A percentile compares a stretch with the other conserved stretches of the same genome.
These are phyloP conservation scores for Rhodotorula graminis DNA, from an alignment of 768 basidiomycete genomes.

Conservation along the genomic window DNA sequence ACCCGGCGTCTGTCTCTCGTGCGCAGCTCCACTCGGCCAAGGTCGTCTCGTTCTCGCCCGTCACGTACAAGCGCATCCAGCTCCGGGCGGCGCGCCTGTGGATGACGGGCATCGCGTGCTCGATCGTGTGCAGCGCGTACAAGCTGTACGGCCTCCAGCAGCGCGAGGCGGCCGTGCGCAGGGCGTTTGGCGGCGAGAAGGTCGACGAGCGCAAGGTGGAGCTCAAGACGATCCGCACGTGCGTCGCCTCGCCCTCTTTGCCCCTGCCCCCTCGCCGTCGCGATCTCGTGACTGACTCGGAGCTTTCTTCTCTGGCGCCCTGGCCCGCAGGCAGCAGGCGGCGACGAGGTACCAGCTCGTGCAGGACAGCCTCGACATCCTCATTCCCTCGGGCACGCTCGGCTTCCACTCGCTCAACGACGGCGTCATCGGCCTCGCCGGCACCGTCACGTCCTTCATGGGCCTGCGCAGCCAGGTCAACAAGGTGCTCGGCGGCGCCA, in stretches of 20 bases:
- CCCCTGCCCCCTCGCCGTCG: too few species aligned
- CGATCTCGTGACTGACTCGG: not conserved
- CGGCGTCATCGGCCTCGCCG: slow-evolving; percentile 75
- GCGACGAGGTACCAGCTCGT: slow-evolving; percentile 71
- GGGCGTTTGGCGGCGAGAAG: slow-evolving; percentile 56
- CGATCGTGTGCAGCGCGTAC: slow-evolving; percentile 39
- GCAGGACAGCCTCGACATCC: slow-evolving; percentile 78
- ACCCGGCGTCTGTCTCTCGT: too few species aligned
- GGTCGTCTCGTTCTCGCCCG: slow-evolving; percentile 35
- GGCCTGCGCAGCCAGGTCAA: slow-evolving; percentile 38
- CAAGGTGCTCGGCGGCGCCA: slow-evolving; percentile 37
- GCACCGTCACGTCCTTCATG: slow-evolving; percentile 51
- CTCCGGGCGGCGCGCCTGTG: slow-evolving; percentile 38
- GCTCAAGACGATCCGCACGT: slow-evolving; percentile 61
- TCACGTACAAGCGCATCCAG: slow-evolving; percentile 21
- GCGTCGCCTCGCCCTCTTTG: slow-evolving; percentile 8
- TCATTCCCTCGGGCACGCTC: slow-evolving; percentile 79
- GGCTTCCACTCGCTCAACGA: slow-evolving; percentile 74
- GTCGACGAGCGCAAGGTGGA: slow-evolving; percentile 64
- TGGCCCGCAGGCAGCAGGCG: slow-evolving; percentile 52
- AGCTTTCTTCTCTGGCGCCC: slow-evolving; percentile 45
- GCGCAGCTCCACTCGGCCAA: slow-evolving; percentile 43
- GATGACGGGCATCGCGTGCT: slow-evolving; percentile 42
- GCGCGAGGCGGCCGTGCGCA: slow-evolving; percentile 36
- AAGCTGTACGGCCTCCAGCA: slow-evolving; percentile 37